These are phyloP conservation scores for Saitozyma podzolica DNA, from an alignment of 768 basidiomycete genomes.

Conservation along the genomic window DNA sequence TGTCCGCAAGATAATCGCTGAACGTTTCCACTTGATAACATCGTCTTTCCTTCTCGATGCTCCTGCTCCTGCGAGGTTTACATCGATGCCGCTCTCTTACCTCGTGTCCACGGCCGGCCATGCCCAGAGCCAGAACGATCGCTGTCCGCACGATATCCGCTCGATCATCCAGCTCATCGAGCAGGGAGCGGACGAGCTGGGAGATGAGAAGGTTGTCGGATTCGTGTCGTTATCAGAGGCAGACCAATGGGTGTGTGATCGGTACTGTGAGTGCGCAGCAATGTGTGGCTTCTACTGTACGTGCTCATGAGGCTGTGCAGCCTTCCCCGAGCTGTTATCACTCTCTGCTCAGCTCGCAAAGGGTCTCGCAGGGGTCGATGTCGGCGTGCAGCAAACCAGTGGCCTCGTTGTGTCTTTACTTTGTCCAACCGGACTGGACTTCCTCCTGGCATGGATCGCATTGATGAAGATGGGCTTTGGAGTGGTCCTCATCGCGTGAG, in stretches of 20 bases:
- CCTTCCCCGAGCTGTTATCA: constrained; percentile 27
- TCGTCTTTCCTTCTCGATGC: no score
- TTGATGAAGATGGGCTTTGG: constrained; percentile 46
- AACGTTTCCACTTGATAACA: no score
- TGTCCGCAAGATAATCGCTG: no score
- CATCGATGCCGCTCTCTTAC: constrained; percentile 33
- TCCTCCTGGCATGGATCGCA: constrained; percentile 44
- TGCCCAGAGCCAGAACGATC: constrained; percentile 43
- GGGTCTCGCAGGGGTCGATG: constrained; percentile 1
- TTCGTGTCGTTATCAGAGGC: constrained; percentile 19
- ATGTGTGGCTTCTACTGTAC: neutral
- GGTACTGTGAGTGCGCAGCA: constrained; percentile 31
- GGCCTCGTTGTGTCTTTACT: constrained; percentile 31
- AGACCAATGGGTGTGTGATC: constrained; percentile 33
- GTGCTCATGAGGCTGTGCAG: constrained; percentile 10
- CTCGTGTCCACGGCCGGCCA: constrained; percentile 48
- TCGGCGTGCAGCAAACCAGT: neutral
- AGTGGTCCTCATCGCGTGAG: constrained; percentile 47
- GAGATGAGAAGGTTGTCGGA: constrained; percentile 40
- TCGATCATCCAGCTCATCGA: constrained; percentile 40
- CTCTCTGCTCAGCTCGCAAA: constrained; percentile 14
- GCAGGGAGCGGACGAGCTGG: constrained; percentile 39
- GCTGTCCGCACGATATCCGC: constrained; percentile 33
- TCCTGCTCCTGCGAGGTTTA: no score
- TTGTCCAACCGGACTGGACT: constrained; percentile 45